phyloP scores from a whole-genome alignment of 2,329 filamentous ascomycete genomes.

The Drechslera avenae region DNA sequence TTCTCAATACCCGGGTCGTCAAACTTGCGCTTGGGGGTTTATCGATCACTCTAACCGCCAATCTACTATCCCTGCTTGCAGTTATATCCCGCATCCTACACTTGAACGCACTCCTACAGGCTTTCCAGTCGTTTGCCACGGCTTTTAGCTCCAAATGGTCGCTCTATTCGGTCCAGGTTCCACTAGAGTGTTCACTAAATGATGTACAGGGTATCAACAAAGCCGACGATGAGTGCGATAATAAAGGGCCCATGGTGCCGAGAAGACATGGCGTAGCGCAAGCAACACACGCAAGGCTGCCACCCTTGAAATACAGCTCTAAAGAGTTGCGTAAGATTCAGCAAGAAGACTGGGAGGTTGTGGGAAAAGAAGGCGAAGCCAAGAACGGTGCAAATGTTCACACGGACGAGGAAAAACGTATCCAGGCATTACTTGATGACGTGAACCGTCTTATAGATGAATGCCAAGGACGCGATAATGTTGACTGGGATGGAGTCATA shows the following conservation, averaged over 20 bases:
- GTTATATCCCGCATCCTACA: background rate
- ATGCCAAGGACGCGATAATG: background rate
- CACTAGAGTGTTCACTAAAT: background rate
- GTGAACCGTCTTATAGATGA: background rate
- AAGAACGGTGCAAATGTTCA: background rate
- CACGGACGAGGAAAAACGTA: background rate
- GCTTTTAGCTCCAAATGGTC: background rate
- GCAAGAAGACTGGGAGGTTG: background rate
- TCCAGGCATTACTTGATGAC: background rate
- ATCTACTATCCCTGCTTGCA: background rate
- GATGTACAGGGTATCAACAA: background rate
- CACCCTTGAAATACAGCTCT: background rate
- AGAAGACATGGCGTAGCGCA: background rate
- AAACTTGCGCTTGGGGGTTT: background rate
- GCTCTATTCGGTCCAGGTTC: background rate
- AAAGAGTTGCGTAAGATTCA: background rate
- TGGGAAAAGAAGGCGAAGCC: background rate
- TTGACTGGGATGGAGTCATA: background rate
- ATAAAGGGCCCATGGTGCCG: background rate
- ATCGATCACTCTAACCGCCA: background rate
- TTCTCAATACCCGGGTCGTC: background rate
- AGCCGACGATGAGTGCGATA: background rate
- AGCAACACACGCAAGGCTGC: background rate
- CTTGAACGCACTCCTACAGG: background rate
- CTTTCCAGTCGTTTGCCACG: background rate